Conservation (phyloP, 1,139 yeast species). For the Protomyces inundatus region DNA sequence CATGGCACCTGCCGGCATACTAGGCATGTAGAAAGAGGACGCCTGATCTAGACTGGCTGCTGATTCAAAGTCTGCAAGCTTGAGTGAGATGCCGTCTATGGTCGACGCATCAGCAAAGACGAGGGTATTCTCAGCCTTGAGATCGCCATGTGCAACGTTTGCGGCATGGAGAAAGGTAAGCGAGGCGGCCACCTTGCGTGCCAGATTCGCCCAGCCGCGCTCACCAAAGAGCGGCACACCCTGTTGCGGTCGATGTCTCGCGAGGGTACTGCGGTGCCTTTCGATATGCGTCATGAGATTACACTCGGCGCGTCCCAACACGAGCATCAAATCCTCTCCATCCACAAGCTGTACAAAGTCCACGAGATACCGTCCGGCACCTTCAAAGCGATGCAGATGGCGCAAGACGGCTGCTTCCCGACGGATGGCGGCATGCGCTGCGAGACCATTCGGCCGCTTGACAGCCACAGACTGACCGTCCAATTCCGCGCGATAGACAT, state of each 20-base stretch:
- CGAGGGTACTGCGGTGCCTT: background rate
- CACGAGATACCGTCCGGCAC: background rate
- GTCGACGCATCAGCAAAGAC: constrained; percentile 42
- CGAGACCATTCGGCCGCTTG: background rate
- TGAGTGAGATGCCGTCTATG: constrained; percentile 61
- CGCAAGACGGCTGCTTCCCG: constrained; percentile 2
- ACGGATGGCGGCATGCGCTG: background rate
- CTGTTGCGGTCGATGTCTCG: background rate
- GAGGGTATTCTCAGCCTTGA: constrained; percentile 85
- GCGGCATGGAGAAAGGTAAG: constrained; percentile 57
- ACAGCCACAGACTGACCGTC: constrained; percentile 12
- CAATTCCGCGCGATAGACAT: background rate
- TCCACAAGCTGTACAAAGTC: background rate
- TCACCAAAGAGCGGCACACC: background rate
- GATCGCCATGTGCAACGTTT: constrained; percentile 91
- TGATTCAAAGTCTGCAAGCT: constrained; percentile 77
- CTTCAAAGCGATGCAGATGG: background rate
- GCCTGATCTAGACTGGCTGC: background rate
- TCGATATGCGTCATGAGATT: background rate
- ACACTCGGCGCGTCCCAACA: constrained; percentile 4
- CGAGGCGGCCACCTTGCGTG: background rate
- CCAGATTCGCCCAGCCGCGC: background rate
- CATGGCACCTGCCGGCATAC: background rate
- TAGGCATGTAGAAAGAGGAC: background rate
- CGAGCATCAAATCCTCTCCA: background rate